Conservation (phyloP, 2,329 filamentous ascomycete genomes). For the Calonectria leucothoes region DNA sequence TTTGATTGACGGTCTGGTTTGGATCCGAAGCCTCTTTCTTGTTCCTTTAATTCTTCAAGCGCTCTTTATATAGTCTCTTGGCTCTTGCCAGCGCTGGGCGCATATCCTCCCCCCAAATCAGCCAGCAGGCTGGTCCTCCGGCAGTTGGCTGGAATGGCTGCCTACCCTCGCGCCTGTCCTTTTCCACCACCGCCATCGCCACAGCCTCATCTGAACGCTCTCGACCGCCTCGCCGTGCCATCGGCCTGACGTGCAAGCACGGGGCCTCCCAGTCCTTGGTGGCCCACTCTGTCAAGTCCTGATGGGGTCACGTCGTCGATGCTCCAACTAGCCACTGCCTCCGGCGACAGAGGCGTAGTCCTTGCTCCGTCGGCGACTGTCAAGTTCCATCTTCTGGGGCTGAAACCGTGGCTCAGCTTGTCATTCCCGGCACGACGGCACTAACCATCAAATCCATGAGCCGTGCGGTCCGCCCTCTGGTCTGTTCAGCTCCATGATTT, state of each 20-base stretch:
- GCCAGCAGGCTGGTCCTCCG: background rate
- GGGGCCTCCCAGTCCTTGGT: conserved; percentile 22
- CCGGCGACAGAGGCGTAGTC: conserved; percentile 7
- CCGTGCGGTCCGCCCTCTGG: background rate
- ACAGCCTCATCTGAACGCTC: background rate
- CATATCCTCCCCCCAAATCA: background rate
- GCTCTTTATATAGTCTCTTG: conserved; percentile 4
- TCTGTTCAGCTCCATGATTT: conserved; percentile 8
- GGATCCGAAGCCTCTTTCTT: too few relatives aligned
- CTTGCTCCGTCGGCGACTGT: conserved; percentile 14
- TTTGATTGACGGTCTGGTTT: conserved; percentile 39
- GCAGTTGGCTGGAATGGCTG: conserved; percentile 11
- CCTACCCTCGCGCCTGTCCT: conserved; percentile 6
- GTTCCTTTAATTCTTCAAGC: conserved; percentile 4
- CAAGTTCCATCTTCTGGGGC: conserved; percentile 33
- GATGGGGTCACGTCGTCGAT: conserved; percentile 17
- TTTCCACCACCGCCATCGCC: background rate
- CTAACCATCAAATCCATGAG: conserved; percentile 24
- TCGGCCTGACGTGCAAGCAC: conserved; percentile 34
- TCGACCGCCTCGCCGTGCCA: conserved; percentile 6
- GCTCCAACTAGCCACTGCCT: background rate
- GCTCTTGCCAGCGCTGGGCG: background rate
- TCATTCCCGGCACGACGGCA: conserved; percentile 34
- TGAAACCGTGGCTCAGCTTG: conserved; percentile 42
- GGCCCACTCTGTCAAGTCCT: conserved; percentile 33